A percentile compares a stretch with the other conserved stretches of the same genome.
Conservation (phyloP, 2,329 filamentous ascomycete species). For the Hypoxylon sp. region DNA sequence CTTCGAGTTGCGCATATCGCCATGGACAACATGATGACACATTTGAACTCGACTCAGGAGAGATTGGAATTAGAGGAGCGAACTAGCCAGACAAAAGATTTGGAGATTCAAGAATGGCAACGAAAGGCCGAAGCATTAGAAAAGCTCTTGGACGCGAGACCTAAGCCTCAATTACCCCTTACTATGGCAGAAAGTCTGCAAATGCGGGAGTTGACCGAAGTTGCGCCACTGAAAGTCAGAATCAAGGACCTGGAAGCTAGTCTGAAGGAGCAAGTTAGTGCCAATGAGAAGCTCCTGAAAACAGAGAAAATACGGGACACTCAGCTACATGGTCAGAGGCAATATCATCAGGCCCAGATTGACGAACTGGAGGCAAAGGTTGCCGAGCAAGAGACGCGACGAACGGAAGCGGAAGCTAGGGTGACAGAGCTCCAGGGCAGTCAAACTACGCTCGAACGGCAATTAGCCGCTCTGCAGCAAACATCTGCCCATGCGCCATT, state of each 20-base stretch:
- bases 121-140: not conserved
- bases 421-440: not conserved
- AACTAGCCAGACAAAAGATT: conserved; percentile 1
- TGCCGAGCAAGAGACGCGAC: not conserved
- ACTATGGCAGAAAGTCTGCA: not conserved
- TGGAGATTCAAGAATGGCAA: not conserved
- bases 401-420: not conserved
- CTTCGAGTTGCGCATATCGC: not conserved
- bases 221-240: not conserved
- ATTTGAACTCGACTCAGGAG: not conserved
- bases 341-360: not conserved
- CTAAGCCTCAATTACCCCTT: not conserved
- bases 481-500: not conserved
- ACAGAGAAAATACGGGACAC: not conserved
- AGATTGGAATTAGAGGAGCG: not conserved
- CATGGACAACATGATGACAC: conserved; percentile 1
- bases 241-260: not conserved
- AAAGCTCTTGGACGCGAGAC: not conserved
- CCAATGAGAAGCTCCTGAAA: not conserved
- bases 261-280: not conserved
- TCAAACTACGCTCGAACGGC: not conserved
- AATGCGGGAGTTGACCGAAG: not conserved
- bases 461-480: not conserved
- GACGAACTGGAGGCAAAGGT: not conserved
- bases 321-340: not conserved